phyloP scores from a whole-genome alignment of 2,329 filamentous ascomycete species.

The Fusarium euwallaceae region DNA sequence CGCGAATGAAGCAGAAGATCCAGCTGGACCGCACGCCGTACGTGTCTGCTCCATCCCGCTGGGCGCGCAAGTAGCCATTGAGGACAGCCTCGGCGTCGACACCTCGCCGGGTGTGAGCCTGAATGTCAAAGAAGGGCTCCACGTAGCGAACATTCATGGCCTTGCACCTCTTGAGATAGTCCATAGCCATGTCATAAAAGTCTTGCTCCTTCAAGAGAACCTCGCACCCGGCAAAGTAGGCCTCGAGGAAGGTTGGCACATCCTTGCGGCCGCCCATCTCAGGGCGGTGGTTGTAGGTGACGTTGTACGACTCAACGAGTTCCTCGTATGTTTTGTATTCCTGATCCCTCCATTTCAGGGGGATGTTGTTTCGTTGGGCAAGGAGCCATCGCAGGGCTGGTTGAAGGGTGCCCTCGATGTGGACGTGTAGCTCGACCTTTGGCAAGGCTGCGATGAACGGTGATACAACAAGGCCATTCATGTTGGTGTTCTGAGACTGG shows the following conservation, averaged over 20 bases:
- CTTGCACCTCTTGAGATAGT: not conserved
- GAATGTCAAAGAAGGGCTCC: not conserved
- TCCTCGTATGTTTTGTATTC: not conserved
- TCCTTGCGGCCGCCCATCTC: not conserved
- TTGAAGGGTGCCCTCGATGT: not conserved
- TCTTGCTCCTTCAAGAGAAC: not conserved
- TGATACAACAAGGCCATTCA: not conserved
- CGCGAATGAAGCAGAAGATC: not conserved
- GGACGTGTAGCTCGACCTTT: not conserved
- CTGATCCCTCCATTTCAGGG: not conserved
- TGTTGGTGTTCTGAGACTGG: not conserved
- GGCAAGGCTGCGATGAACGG: not conserved
- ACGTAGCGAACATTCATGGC: not conserved
- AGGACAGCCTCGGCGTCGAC: not conserved
- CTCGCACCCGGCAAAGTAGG: not conserved
- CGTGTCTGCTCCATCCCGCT: not conserved
- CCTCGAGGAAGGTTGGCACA: not conserved
- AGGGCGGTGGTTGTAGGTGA: not conserved
- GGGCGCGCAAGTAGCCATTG: not conserved
- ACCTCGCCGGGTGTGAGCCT: not conserved
- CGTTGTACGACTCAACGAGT: not conserved
- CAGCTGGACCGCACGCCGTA: not conserved
- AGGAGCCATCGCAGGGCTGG: not conserved
- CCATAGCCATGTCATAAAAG: not conserved
- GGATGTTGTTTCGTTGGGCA: not conserved